Percentiles rank a stretch among this genome's conserved stretches.
Conservation (phyloP, 2,329 filamentous ascomycete species). For the Atkinsonella hypoxylon region DNA sequence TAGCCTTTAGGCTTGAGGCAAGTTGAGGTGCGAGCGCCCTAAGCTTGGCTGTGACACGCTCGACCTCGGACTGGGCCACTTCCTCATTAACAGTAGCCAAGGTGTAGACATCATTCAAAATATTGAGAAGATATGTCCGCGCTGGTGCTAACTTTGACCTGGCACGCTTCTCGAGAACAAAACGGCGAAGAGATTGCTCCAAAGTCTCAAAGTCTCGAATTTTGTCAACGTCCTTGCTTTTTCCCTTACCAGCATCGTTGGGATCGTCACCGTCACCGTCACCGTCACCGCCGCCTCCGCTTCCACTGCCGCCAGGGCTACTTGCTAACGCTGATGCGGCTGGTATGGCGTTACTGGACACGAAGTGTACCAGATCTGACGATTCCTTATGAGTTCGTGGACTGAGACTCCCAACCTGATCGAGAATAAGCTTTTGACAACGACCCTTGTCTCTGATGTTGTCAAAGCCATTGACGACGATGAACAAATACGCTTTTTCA, state of each 20-base stretch:
- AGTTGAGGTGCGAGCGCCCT: constrained; percentile 73
- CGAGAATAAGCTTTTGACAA: constrained; percentile 85
- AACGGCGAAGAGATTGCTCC: constrained; percentile 78
- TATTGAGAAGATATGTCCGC: constrained; percentile 88
- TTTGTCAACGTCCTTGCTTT: constrained; percentile 82
- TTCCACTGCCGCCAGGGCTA: constrained; percentile 41
- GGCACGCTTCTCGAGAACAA: constrained; percentile 91
- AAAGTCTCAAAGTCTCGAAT: constrained; percentile 80
- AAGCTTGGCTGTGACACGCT: constrained; percentile 71
- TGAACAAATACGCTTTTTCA: constrained; percentile 97
- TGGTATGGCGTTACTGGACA: constrained; percentile 91
- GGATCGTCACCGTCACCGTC: constrained; percentile 41
- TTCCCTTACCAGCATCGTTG: constrained; percentile 51
- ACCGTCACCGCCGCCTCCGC: constrained; percentile 42
- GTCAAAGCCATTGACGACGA: constrained; percentile 96
- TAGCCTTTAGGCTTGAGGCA: constrained; percentile 71
- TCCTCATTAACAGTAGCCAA: constrained; percentile 80
- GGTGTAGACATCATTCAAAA: constrained; percentile 74
- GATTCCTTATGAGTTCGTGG: constrained; percentile 89
- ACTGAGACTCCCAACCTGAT: constrained; percentile 79
- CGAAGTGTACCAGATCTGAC: constrained; percentile 88
- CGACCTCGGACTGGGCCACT: constrained; percentile 72
- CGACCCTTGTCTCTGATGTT: constrained; percentile 83
- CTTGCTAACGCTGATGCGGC: constrained; percentile 47
- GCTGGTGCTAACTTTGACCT: constrained; percentile 92